A percentile compares a stretch with the other conserved stretches of the same genome.
Evolutionary conservation across 768 basidiomycete genomes (phyloP).

Genomic region (Leccinellum rugosiceps): DNA sequence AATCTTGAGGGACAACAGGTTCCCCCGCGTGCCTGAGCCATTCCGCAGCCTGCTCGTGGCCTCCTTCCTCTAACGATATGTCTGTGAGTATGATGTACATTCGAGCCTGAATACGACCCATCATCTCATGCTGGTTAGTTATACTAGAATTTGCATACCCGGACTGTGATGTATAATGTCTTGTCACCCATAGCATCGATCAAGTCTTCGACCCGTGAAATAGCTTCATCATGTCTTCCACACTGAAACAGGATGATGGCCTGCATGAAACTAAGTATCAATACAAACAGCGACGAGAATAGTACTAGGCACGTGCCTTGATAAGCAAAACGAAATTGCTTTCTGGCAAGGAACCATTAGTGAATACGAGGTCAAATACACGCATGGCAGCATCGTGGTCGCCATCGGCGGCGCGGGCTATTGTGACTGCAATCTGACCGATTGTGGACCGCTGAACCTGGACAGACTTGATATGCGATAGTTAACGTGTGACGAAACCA

Average conservation of each 20-base stretch:
- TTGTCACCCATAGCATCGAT: background rate
- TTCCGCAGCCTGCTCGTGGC: background rate
- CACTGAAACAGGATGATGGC: conserved; percentile 9
- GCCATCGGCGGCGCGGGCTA: background rate
- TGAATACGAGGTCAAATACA: conserved; percentile 12
- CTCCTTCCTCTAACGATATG: background rate
- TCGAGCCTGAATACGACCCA: conserved; percentile 1
- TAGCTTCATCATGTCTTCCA: background rate
- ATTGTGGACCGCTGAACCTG: conserved; percentile 4
- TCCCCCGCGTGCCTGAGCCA: background rate
- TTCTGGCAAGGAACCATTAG: background rate
- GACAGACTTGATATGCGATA: background rate
- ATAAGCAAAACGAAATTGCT: conserved; percentile 8
- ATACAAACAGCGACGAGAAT: background rate
- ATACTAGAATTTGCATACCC: background rate
- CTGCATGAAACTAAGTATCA: background rate
- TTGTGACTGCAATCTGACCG: conserved; percentile 7
- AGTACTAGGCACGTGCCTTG: background rate
- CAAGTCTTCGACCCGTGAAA: conserved; percentile 4
- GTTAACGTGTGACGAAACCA: background rate
- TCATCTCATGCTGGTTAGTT: too few species aligned
- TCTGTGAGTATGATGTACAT: conserved; percentile 1
- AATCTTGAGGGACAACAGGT: background rate
- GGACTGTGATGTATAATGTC: background rate
- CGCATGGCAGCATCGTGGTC: conserved; percentile 1